Evolutionary conservation across 2,329 filamentous ascomycete species (phyloP).

Genomic region (Fusarium annulatum): DNA sequence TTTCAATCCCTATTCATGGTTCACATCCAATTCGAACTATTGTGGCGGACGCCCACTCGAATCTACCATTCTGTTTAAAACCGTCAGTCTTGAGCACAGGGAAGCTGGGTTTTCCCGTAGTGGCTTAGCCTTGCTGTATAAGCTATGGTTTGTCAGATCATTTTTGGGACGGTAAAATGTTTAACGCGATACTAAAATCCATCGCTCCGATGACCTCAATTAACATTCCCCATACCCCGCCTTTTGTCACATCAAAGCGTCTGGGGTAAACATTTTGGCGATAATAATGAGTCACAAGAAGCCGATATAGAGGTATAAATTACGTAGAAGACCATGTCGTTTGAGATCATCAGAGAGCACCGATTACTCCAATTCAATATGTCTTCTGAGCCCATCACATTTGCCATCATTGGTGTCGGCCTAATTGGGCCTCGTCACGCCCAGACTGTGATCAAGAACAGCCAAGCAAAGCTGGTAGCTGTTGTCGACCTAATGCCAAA

Average conservation of each 20-base stretch:
- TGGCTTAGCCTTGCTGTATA: background rate
- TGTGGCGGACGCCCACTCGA: background rate
- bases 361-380: background rate
- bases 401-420: conserved; percentile 47
- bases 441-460: conserved; percentile 40
- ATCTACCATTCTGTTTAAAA: background rate
- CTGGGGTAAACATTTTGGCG: conserved; percentile 33
- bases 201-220: background rate
- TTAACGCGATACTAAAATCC: background rate
- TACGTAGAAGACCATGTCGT: background rate
- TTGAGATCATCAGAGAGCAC: background rate
- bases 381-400: conserved; percentile 19
- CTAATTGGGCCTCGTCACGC: conserved; percentile 49
- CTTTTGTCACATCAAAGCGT: background rate
- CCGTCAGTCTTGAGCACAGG: background rate
- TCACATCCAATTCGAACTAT: background rate
- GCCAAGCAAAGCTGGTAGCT: conserved; percentile 41
- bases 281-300: background rate
- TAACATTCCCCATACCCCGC: conserved; percentile 3
- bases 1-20: background rate
- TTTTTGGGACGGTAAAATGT: background rate
- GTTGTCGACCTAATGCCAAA: conserved; percentile 46
- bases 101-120: background rate
- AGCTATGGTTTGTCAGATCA: background rate
- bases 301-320: background rate